Base-by-base conservation (phyloP, 495 filamentous ascomycete genomes). In the Tuber brumale region DNA sequence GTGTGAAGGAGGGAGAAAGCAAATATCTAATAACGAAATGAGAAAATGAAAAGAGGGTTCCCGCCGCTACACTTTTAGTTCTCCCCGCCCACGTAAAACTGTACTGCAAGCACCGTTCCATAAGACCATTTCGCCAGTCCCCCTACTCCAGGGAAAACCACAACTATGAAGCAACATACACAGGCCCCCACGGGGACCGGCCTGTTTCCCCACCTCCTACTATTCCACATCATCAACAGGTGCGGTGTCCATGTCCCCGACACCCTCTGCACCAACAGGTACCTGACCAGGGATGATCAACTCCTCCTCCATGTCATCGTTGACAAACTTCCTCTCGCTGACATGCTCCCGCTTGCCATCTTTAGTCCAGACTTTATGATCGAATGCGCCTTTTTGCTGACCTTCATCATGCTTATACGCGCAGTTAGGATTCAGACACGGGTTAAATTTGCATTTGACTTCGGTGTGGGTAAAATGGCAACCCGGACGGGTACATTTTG, bases 351-450 rank as follows among this genome's bases (percentile, higher is more conserved):
- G 85, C 84, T 85, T 86, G 27, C 87, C 89, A 69, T 88, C 85
- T 8, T 92, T 87, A 45, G 89, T 92, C 95, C 95, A 99, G 35
- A 97, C 94, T 84, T 95, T 97, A 84, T 97, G 93, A 57, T 90
- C 86, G 85, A 93, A 94, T n/a, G 87, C 86, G 41, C 88, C 90
- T 81, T 89, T 86, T 84, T 89, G 87, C 84, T 98, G 96, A 41
- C 96, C 96, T 75, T 97, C 95, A 35, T 89, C 90, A 84, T 99
- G 95, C 84, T 94, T 94, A 87, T 93, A 98, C 37, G 90, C 86
- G 83, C 95, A 99, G 73, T 83, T 87, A 21, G 90, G 88, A 82
- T 97, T 97, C 75, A 92, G 89, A 84, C 95, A 99, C 5, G 95
- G 95, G 76, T 90, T 94, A 85, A 91, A 98, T 77, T 91, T 95